Evolutionary conservation across 257 asterid genomes (phyloP).

Genomic region (Salvia miltiorrhiza): DNA sequence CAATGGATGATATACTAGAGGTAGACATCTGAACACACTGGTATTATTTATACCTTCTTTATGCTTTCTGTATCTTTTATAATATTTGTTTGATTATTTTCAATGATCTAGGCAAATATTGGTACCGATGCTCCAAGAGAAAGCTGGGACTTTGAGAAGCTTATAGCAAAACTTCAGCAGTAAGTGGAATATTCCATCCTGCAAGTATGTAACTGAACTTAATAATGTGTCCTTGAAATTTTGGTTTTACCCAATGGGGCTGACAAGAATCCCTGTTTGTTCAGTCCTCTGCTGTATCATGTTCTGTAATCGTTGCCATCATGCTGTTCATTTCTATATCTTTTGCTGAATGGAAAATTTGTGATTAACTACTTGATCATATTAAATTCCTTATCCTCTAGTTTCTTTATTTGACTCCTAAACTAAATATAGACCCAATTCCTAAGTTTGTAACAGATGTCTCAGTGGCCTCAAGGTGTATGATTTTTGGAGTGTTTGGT

Average conservation of each 20-base stretch:
- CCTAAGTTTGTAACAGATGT: not conserved
- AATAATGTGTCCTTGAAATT: constrained; percentile 5
- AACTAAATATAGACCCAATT: not conserved
- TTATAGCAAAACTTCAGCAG: constrained; percentile 85
- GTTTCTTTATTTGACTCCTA: not conserved
- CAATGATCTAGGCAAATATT: constrained; percentile 69
- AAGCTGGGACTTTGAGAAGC: constrained; percentile 94
- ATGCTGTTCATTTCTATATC: not conserved
- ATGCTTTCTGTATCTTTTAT: constrained; percentile 16
- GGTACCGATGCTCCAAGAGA: constrained; percentile 82
- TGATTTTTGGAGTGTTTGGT: not conserved
- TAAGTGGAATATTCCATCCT: constrained; percentile 36
- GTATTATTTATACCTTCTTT: not conserved
- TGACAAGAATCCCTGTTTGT: not conserved
- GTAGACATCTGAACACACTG: constrained; percentile 35
- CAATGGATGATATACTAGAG: constrained; percentile 96
- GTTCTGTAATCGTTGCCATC: not conserved
- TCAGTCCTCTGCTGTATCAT: not conserved
- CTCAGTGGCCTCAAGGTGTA: not conserved
- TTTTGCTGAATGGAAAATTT: constrained; percentile 6
- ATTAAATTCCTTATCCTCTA: not conserved
- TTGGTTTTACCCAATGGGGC: constrained; percentile 16
- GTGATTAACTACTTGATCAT: constrained; percentile 1
- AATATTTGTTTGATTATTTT: constrained; percentile 1
- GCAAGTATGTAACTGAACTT: constrained; percentile 6